Percentiles rank a stretch among this genome's conserved stretches.
Evolutionary conservation across 371 early-diverging fungal genomes (phyloP).

Genomic region (Mortierella sp.): DNA sequence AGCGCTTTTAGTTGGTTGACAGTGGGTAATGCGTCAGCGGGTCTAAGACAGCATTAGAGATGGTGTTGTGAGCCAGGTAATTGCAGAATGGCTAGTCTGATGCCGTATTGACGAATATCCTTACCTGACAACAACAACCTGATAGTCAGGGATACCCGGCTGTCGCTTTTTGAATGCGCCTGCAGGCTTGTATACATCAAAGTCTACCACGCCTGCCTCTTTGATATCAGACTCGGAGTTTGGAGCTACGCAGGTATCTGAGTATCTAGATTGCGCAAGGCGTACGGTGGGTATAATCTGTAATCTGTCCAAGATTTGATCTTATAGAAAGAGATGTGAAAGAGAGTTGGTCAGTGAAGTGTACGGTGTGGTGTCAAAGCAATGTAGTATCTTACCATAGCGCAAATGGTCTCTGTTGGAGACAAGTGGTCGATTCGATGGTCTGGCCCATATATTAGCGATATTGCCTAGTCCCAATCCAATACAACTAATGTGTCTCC

Average conservation of each 20-base stretch:
- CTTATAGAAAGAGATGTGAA: slow-evolving; percentile 1
- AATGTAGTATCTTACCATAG: slow-evolving; percentile 17
- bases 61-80: neutral
- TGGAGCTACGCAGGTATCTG: neutral
- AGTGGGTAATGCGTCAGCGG: slow-evolving; percentile 9
- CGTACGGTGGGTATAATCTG: slow-evolving; percentile 40
- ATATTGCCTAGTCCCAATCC: slow-evolving; percentile 8
- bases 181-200: slow-evolving; percentile 67
- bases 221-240: neutral
- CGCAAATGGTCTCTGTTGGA: slow-evolving; percentile 19
- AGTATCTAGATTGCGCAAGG: neutral
- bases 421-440: slow-evolving; percentile 17
- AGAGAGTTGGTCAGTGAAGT: too few species aligned
- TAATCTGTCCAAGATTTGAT: slow-evolving; percentile 35
- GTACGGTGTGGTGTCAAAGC: neutral
- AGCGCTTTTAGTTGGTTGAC: slow-evolving; percentile 11
- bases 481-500: neutral
- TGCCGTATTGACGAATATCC: slow-evolving; percentile 28
- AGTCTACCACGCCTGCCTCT: slow-evolving; percentile 41
- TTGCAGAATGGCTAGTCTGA: neutral
- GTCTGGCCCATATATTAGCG: neutral
- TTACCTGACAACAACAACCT: slow-evolving; percentile 53
- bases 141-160: slow-evolving; percentile 65
- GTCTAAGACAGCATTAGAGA: neutral
- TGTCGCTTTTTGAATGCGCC: slow-evolving; percentile 65